A percentile compares a stretch with the other conserved stretches of the same genome.
Conservation (phyloP, 768 basidiomycete species). For the Kwoniella sp. region DNA sequence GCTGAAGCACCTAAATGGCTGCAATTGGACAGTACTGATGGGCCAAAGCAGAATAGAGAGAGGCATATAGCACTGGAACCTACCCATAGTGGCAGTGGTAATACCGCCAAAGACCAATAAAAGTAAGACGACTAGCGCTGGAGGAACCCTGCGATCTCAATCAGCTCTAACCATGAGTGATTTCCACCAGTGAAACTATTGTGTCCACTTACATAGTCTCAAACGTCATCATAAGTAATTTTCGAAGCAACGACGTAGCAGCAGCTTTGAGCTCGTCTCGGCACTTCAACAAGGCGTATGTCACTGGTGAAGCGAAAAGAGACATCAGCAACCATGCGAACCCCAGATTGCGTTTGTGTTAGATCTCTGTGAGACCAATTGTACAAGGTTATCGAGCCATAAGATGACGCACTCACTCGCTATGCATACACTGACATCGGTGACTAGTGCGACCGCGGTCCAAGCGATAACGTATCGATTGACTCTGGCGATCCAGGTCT, state of each 20-base stretch:
- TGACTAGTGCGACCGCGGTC: constrained; percentile 9
- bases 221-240: constrained; percentile 17
- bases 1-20: too few species aligned
- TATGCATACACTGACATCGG: constrained; percentile 13
- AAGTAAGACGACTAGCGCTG: background rate
- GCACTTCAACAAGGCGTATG: constrained; percentile 11
- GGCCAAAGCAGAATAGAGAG: too few species aligned
- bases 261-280: constrained; percentile 19
- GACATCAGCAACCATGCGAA: background rate
- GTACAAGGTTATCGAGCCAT: too few species aligned
- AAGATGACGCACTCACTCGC: constrained; percentile 18
- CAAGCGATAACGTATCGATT: constrained; percentile 18
- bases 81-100: constrained; percentile 11
- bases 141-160: constrained; percentile 6
- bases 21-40: too few species aligned
- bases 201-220: constrained; percentile 15
- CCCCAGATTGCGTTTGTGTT: too few species aligned
- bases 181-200: too few species aligned
- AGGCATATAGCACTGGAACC: too few species aligned
- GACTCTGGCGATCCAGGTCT: constrained; percentile 3
- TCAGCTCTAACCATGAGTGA: too few species aligned
- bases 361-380: too few species aligned
- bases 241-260: constrained; percentile 12
- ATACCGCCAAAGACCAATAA: constrained; percentile 14
- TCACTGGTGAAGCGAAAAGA: constrained; percentile 9